phyloP scores from a whole-genome alignment of 139 green algal species.

The Chlorella sp. region DNA sequence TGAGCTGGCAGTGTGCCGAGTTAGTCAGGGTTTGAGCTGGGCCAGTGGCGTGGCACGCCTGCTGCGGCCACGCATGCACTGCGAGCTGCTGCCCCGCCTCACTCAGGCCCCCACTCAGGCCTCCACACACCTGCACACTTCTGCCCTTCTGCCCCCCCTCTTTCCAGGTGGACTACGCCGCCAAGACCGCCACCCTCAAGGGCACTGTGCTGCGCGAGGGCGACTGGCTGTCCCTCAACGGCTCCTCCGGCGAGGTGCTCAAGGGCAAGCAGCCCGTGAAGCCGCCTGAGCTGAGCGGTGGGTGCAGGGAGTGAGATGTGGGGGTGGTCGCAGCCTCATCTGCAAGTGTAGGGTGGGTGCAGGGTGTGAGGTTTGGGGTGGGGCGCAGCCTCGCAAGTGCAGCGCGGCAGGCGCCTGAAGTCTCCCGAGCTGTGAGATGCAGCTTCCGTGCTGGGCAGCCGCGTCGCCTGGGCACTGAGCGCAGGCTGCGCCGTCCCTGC shows the following conservation, averaged over 20 bases:
- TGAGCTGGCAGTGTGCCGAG: too few relatives aligned
- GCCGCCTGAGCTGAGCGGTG: constrained; percentile 49
- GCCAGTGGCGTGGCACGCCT: too few relatives aligned
- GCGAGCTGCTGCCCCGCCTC: too few relatives aligned
- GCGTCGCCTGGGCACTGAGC: too few relatives aligned
- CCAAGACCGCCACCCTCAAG: constrained; percentile 49
- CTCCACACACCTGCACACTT: background rate
- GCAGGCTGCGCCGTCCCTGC: background rate
- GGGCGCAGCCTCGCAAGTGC: too few relatives aligned
- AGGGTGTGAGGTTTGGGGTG: background rate
- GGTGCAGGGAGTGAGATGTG: background rate
- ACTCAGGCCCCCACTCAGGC: background rate
- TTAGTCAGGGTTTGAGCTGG: too few relatives aligned
- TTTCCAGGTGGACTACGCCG: constrained; percentile 52
- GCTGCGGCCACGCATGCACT: too few relatives aligned
- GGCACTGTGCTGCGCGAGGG: constrained; percentile 67
- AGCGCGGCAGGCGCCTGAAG: too few relatives aligned
- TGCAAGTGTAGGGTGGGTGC: background rate
- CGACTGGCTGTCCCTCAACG: constrained; percentile 84
- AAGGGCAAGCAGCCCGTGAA: constrained; percentile 66
- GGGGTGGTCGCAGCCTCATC: too few relatives aligned
- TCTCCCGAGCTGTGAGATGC: too few relatives aligned
- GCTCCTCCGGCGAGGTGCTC: constrained; percentile 82
- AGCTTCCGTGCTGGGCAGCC: too few relatives aligned
- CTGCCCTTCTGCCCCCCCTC: background rate